Base-by-base conservation (phyloP, 2,329 filamentous ascomycete species). In the Cladosporium austrohemisphaericum region DNA sequence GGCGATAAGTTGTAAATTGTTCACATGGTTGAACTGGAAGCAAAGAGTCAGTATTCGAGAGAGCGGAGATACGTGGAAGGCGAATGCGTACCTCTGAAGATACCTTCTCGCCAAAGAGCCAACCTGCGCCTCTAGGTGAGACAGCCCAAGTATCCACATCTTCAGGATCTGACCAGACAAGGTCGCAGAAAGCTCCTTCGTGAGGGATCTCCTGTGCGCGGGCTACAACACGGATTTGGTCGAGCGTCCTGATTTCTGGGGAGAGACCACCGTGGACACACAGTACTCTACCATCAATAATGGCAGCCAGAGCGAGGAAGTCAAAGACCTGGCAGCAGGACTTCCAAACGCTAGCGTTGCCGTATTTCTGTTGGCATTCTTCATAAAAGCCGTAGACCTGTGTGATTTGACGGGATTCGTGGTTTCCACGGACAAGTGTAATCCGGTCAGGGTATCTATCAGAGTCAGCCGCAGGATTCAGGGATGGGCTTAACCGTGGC, bases 351-450 rank as follows among this genome's bases (percentile, higher is more conserved):
- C 83, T 85, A 5, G 85, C 84, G 66, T 87, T 88, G 52, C 84
- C 84, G 61, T 88, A 88, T 65, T 88, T 88, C 58, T 84, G 81
- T 58, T 86, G 77, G 62, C 85, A 88, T 64, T 88, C 85, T 63
- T 88, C 85, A 67, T 88, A 88, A 67, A 88, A 88, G 23, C 85
- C 85, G 64, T 88, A 88, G 11, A 88, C 85, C 64, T 87, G 84
- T 11, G 85, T 88, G 59, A 88, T 88, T 65, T 88, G 85, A 36
- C 85, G 81, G 33, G 84, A 87, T 65, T 88, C 85, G 66, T 88
- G 84, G 60, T 88, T 88, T 28, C 85, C 85, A 45, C 85, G 81
- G 25, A 88, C 83, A 23, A 88, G 74, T 0, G 85, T 88, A 54
- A 88, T 83, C 55, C 80, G 77, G 61, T 87, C 83, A 32, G 85